These are phyloP conservation scores for Aspergillus jensenii DNA, from an alignment of 2,329 filamentous ascomycete genomes.

Conservation along the genomic window DNA sequence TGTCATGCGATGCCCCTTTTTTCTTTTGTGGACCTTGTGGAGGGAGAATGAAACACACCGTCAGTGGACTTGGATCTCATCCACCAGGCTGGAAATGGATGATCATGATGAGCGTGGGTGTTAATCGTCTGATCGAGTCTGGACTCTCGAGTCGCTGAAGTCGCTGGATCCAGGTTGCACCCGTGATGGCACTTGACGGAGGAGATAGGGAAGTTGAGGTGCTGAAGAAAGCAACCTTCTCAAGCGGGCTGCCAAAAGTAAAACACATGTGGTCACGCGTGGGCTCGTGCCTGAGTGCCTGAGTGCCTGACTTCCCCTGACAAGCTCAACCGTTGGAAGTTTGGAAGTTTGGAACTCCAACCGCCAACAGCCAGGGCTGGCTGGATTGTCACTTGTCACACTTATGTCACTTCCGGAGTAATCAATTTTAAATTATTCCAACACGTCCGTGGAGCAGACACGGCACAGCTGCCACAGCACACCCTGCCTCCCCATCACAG, in stretches of 20 bases:
- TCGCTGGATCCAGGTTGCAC: background rate
- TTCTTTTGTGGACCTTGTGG: slow-evolving; percentile 8
- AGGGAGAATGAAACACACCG: slow-evolving; percentile 1
- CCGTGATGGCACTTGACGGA: too few species aligned
- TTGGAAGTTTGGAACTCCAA: background rate
- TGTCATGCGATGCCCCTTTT: background rate
- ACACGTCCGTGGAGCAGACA: slow-evolving; percentile 4
- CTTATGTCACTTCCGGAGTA: background rate
- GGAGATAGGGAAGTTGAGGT: too few species aligned
- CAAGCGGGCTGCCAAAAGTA: background rate
- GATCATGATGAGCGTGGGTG: background rate
- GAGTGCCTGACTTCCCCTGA: background rate
- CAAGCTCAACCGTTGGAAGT: too few species aligned
- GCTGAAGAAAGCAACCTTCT: background rate
- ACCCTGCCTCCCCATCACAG: background rate
- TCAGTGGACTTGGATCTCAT: background rate
- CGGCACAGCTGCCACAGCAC: slow-evolving; percentile 2
- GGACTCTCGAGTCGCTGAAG: background rate
- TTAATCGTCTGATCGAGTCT: background rate
- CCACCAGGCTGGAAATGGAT: background rate
- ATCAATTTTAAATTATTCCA: background rate
- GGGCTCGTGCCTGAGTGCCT: background rate
- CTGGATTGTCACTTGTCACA: background rate
- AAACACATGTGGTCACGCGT: background rate
- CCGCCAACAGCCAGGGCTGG: too few species aligned